Evolutionary conservation across 1,139 yeast genomes (phyloP).

Genomic region (Protomyces pachydermus): DNA sequence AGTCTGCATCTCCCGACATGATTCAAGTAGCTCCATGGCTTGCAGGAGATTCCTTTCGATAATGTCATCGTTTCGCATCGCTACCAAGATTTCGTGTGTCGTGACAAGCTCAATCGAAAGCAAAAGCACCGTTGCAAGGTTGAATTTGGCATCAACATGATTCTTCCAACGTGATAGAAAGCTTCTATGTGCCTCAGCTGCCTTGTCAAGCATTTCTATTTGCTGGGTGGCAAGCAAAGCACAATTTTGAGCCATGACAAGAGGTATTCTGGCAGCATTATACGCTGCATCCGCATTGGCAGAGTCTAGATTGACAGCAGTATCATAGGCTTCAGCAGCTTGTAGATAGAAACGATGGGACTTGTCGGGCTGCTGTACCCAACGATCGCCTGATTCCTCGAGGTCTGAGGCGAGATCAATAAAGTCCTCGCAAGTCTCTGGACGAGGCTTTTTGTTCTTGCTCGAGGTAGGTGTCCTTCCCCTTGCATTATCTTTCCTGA

Average conservation of each 20-base stretch:
- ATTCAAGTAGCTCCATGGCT: slow-evolving; percentile 2
- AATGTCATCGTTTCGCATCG: neutral
- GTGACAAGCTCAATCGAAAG: slow-evolving; percentile 9
- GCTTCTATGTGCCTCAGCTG: neutral
- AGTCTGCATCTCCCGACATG: neutral
- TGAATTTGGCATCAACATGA: slow-evolving; percentile 6
- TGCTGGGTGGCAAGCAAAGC: slow-evolving; percentile 7
- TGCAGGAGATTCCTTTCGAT: neutral
- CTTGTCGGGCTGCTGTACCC: slow-evolving; percentile 27
- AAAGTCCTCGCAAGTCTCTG: slow-evolving; percentile 20
- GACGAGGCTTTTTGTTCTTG: slow-evolving; percentile 28
- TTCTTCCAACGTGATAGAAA: neutral
- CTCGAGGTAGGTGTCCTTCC: neutral
- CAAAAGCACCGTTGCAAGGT: slow-evolving; percentile 5
- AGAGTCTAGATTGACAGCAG: neutral
- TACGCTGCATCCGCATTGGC: slow-evolving; percentile 5
- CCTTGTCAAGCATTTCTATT: neutral
- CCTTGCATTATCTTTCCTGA: neutral
- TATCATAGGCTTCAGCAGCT: slow-evolving; percentile 11
- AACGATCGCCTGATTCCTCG: slow-evolving; percentile 28
- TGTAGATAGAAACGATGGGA: slow-evolving; percentile 13
- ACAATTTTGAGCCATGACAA: slow-evolving; percentile 11
- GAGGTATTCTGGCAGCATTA: slow-evolving; percentile 10
- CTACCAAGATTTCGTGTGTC: neutral
- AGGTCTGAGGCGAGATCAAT: slow-evolving; percentile 16